phyloP scores from a whole-genome alignment of 768 basidiomycete genomes.

The Coprinellus micaceus region DNA sequence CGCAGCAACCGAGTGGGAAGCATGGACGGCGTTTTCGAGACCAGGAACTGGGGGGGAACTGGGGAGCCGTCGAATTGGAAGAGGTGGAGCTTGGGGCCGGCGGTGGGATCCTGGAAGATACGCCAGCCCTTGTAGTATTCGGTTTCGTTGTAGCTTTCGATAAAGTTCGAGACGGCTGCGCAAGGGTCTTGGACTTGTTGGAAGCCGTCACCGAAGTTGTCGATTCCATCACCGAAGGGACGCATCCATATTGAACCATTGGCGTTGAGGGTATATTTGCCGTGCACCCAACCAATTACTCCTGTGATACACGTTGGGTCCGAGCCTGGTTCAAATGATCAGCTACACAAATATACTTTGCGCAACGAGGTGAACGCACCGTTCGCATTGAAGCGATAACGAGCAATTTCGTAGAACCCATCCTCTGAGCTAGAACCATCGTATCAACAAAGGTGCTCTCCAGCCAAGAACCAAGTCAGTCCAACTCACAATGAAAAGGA shows the following conservation, averaged over 20 bases:
- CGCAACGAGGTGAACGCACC: slow-evolving; percentile 42
- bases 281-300: slow-evolving; percentile 87
- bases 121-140: slow-evolving; percentile 65
- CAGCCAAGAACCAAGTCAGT: background rate
- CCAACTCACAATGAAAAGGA: slow-evolving; percentile 81
- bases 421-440: slow-evolving; percentile 51
- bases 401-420: slow-evolving; percentile 83
- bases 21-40: slow-evolving; percentile 81
- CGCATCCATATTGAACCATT: slow-evolving; percentile 80
- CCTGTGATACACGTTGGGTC: slow-evolving; percentile 88
- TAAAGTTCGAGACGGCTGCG: slow-evolving; percentile 81
- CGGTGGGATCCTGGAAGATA: slow-evolving; percentile 62
- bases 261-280: slow-evolving; percentile 56
- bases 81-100: slow-evolving; percentile 69
- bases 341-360: background rate
- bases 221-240: slow-evolving; percentile 69
- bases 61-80: slow-evolving; percentile 77
- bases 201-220: too few relatives aligned
- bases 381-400: slow-evolving; percentile 87
- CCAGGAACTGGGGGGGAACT: slow-evolving; percentile 63
- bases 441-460: background rate
- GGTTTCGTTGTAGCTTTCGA: slow-evolving; percentile 77
- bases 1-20: slow-evolving; percentile 68
- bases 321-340: slow-evolving; percentile 46
- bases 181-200: slow-evolving; percentile 96